Evolutionary conservation across 129 eudicot genomes (phyloP), one percentile per base, ranked within the genome.

Genomic region (Helianthus tuberosus): DNA sequence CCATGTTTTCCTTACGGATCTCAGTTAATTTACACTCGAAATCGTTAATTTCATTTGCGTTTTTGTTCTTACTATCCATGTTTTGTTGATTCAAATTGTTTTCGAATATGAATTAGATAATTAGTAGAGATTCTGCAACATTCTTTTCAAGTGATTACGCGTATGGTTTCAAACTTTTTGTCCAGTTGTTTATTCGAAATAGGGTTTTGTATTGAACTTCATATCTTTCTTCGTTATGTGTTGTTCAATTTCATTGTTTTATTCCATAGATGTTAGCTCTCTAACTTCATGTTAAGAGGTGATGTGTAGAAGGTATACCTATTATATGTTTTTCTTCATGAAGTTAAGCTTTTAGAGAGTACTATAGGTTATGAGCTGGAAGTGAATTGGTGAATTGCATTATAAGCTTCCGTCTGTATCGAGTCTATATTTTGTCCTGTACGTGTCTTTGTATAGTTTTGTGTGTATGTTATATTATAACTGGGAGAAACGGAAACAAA

Each of bases 161-260:
- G 2, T 46, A 39, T 10, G 32, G 47, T 46, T 73, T 32, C 38
- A 11, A 49, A 49, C 4, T 41, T 4, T 14, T 13, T 49, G 25
- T 51, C 6, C 27, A 8, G 5, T 27, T 38, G 51, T 53, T 64
- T 60, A 27, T 59, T 43, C 15, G 65, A 11, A 35, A 38, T 75
- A 64, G 72, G 79, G 79, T 75, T 75, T 49, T 59, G 58, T 63
- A 25, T 49, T 14, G 41, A 48, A 74, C 49, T 47, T 32, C 32
- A 6, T 32, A 63, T 17, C 43, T 17, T 51, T 5, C 0, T 35
- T 35, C 3, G 9, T 35, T 63, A 17, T 74, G 69, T 32, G 50
- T 29, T 11, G 11, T 5, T 27, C 0, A 29, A 23, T 72, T 47
- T 32, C 3, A 11, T 8, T 43, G 11, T 41, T 41, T 5, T 41